Evolutionary conservation across 768 basidiomycete genomes (phyloP).

Genomic region (Daedaleopsis nitida): DNA sequence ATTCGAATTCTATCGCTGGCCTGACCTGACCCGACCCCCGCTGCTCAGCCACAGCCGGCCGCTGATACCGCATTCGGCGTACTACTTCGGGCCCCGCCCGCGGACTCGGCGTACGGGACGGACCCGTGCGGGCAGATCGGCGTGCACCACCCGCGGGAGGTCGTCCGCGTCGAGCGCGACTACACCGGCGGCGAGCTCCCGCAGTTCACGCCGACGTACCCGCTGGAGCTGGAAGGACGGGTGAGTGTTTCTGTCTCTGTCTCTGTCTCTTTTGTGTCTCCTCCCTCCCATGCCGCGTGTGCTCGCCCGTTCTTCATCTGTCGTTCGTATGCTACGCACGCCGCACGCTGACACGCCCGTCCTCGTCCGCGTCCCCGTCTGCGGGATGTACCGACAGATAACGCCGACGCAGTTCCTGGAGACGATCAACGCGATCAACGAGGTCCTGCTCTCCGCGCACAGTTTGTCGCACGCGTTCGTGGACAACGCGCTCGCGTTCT

Average conservation of each 20-base stretch:
- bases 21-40: background rate
- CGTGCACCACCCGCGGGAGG: constrained; percentile 87
- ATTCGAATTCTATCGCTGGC: too few species aligned
- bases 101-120: constrained; percentile 80
- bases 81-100: constrained; percentile 82
- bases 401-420: constrained; percentile 89
- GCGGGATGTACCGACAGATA: constrained; percentile 66
- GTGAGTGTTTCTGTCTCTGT: constrained; percentile 46
- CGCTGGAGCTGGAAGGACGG: constrained; percentile 90
- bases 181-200: constrained; percentile 88
- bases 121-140: constrained; percentile 84
- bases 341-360: background rate
- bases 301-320: background rate
- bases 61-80: constrained; percentile 75
- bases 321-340: too few species aligned
- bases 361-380: too few species aligned
- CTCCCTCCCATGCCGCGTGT: background rate
- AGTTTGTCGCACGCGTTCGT: constrained; percentile 69
- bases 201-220: constrained; percentile 89
- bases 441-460: constrained; percentile 83
- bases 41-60: constrained; percentile 31
- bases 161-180: constrained; percentile 90
- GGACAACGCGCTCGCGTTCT: constrained; percentile 78
- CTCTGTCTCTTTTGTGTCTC: background rate
- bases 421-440: constrained; percentile 90